Evolutionary conservation across 768 basidiomycete species (phyloP), one percentile per base, ranked within the genome.

Genomic region (Russula lepida): DNA sequence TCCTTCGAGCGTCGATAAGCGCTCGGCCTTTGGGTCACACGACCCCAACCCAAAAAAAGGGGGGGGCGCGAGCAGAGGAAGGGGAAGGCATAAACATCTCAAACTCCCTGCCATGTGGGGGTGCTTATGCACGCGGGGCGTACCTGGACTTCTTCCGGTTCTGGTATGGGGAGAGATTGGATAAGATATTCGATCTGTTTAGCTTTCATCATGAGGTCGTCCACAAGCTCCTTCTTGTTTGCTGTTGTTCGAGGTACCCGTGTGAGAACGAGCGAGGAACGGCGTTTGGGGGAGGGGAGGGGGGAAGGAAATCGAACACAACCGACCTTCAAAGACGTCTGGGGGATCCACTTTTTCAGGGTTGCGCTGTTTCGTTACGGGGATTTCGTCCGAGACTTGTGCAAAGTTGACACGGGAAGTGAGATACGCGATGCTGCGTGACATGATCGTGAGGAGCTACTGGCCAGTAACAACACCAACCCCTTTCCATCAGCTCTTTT

Each of bases 181-280:
- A 95, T 89, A 51, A 95, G 80, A 68, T 83, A 86, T 67, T 95
- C 88, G 44, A 95, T 82, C 71, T 94, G 90, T 68, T 95, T 95
- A 15, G 91, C 90, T 68, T 95, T 94, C 41, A 84, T 79, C 43
- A 94, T 80, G 43, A 95, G 77, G 68, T 95, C 92, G 17, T 80
- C 75, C 5, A 92, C 89, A 23, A 95, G 83, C 71, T 95, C 92
- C 64, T 82, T 86, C 71, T 87, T 83, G 74, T 90, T 94, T 12
- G 84, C 92, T 94, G 68, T 30, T 48, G 41, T 2, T 8, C 30
- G 51, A 15, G n/a, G 12, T 12, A n/a, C 4, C n/a, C n/a, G 33
- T 28, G 35, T 57, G 23, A 58, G 47, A 6, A 17, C 23, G 21
- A 23, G 19, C 19, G 43, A 9, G 19, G n/a, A 39, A 9, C 11